phyloP scores from a whole-genome alignment of 2,329 filamentous ascomycete species.

The Alternaria viburni region DNA sequence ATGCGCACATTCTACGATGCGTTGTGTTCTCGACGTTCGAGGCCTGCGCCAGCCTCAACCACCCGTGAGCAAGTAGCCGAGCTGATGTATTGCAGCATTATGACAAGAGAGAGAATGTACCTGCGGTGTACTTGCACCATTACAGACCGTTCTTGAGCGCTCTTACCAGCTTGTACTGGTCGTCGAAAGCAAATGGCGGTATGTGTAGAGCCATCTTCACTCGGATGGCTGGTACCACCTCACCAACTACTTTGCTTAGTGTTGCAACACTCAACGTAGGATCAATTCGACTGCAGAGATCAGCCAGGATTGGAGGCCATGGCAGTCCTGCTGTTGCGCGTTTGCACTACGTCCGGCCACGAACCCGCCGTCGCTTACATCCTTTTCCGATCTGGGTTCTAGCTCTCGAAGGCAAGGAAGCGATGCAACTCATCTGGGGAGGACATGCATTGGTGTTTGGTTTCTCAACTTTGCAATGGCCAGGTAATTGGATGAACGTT shows the following conservation, averaged over 20 bases:
- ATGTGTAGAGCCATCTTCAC: not conserved
- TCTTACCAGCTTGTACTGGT: not conserved
- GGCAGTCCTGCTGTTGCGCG: not conserved
- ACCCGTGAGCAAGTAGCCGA: not conserved
- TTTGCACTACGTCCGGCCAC: not conserved
- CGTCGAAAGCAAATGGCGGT: not conserved
- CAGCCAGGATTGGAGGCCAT: not conserved
- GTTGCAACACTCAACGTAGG: not conserved
- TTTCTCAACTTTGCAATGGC: not conserved
- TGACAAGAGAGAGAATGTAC: not conserved
- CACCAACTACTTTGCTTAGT: not conserved
- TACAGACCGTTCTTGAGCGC: too few species aligned
- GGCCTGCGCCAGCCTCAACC: not conserved
- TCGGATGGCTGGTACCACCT: not conserved
- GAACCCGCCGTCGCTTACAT: not conserved
- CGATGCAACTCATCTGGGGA: not conserved
- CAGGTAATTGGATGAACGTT: not conserved
- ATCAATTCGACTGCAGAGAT: not conserved
- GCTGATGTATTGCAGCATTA: not conserved
- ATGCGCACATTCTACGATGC: not conserved
- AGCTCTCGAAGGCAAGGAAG: not conserved
- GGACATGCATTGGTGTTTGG: not conserved
- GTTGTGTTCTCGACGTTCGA: not conserved
- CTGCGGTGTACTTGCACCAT: not conserved
- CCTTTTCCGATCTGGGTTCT: not conserved